Conservation (phyloP, 78 protist species). For the Dictyostelium intermedium region DNA sequence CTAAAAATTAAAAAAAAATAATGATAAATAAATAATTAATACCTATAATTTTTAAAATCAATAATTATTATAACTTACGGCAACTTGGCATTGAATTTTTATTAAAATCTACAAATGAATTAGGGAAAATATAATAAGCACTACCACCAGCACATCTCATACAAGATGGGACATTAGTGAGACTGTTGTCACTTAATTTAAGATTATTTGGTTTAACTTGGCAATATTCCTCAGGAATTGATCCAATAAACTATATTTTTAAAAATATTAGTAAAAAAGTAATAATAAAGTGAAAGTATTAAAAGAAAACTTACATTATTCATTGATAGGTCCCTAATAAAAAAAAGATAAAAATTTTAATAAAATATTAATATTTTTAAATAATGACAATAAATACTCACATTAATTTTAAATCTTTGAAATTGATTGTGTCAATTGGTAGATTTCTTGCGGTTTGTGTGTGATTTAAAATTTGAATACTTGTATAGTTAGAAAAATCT, state of each 20-base stretch:
- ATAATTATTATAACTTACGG: not conserved
- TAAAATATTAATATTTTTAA: not conserved
- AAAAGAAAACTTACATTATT: not conserved
- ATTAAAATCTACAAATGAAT: not conserved
- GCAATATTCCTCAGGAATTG: not conserved
- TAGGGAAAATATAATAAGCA: not conserved
- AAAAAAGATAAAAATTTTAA: not conserved
- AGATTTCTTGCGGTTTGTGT: not conserved
- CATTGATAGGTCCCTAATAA: not conserved
- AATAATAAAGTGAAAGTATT: not conserved
- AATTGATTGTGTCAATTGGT: not conserved
- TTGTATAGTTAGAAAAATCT: not conserved
- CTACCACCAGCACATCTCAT: not conserved
- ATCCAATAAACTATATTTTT: not conserved
- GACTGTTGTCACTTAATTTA: not conserved
- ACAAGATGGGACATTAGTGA: not conserved
- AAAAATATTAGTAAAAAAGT: not conserved
- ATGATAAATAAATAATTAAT: no score
- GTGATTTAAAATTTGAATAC: not conserved
- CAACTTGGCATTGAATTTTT: not conserved
- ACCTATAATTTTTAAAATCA: not conserved
- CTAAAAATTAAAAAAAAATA: not conserved
- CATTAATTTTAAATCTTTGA: not conserved
- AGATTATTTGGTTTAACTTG: not conserved
- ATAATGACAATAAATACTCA: not conserved